Conservation (phyloP, 371 early-diverging fungal genomes). For the Haplosporangium sp. region DNA sequence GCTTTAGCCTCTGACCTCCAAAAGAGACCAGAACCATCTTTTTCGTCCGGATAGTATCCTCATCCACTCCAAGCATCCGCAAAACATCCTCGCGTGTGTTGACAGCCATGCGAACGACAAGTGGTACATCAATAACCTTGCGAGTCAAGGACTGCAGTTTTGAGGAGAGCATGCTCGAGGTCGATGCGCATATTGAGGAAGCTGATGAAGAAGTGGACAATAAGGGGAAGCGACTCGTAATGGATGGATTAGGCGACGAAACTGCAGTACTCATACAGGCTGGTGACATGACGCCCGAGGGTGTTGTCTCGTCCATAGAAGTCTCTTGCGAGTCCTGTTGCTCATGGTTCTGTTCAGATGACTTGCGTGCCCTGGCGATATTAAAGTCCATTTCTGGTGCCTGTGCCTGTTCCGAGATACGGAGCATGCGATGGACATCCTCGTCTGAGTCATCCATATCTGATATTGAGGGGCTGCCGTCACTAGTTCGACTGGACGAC, state of each 20-base stretch:
- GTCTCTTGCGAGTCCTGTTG: conserved; percentile 4
- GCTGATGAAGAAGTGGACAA: not conserved
- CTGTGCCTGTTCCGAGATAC: conserved; percentile 3
- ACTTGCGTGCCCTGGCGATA: not conserved
- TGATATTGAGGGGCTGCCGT: conserved; percentile 15
- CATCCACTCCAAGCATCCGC: conserved; percentile 67
- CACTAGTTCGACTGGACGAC: not conserved
- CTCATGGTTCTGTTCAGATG: conserved; percentile 2
- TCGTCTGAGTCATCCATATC: conserved; percentile 30
- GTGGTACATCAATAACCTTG: conserved; percentile 44
- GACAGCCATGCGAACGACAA: conserved; percentile 55
- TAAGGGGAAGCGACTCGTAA: conserved; percentile 3
- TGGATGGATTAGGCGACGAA: conserved; percentile 30
- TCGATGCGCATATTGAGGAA: not conserved
- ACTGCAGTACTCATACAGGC: conserved; percentile 23
- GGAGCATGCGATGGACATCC: not conserved
- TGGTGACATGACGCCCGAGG: conserved; percentile 37
- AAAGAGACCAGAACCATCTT: conserved; percentile 79
- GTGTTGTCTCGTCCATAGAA: conserved; percentile 32
- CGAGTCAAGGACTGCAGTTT: conserved; percentile 5
- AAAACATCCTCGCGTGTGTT: conserved; percentile 71
- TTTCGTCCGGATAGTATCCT: conserved; percentile 62
- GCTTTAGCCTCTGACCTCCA: conserved; percentile 76
- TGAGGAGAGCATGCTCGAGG: not conserved
- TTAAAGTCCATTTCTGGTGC: not conserved